phyloP scores from a whole-genome alignment of 2,329 filamentous ascomycete genomes.

The Kalmusia sp. region DNA sequence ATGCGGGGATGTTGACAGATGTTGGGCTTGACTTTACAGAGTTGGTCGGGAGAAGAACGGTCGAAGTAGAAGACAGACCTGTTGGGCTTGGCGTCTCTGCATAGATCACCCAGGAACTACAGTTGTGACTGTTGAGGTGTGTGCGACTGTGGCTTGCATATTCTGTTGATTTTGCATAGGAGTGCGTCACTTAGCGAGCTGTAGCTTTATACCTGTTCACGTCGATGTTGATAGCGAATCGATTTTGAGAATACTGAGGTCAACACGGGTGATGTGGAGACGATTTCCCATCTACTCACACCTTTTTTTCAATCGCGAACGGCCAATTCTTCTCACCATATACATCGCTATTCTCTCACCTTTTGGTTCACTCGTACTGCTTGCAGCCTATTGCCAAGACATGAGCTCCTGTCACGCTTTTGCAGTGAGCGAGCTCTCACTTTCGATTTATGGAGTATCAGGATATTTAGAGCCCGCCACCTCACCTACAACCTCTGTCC shows the following conservation, averaged over 20 bases:
- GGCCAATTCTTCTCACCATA: too few relatives aligned
- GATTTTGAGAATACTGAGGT: too few relatives aligned
- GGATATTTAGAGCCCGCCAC: conserved; percentile 1
- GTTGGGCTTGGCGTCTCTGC: conserved; percentile 40
- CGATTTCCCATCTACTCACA: too few relatives aligned
- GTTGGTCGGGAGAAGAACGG: conserved; percentile 66
- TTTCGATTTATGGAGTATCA: conserved; percentile 1
- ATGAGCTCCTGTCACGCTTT: conserved; percentile 14
- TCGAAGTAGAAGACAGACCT: conserved; percentile 16
- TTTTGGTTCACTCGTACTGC: neutral
- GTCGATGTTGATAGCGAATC: neutral
- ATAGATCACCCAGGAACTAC: neutral
- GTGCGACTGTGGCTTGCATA: neutral
- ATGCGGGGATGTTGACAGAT: conserved; percentile 79
- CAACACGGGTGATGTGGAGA: neutral
- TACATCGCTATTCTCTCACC: neutral
- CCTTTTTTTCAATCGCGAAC: too few relatives aligned
- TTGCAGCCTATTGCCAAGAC: conserved; percentile 9
- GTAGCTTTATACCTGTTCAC: neutral
- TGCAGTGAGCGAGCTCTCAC: conserved; percentile 14
- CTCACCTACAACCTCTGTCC: neutral
- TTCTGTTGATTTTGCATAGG: neutral
- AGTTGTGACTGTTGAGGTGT: neutral
- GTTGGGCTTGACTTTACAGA: conserved; percentile 91
- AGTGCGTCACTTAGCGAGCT: neutral